A percentile compares a stretch with the other conserved stretches of the same genome.
These are phyloP conservation scores for Raffaelea ambrosiae DNA, from an alignment of 2,329 filamentous ascomycete genomes.

Conservation along the genomic window DNA sequence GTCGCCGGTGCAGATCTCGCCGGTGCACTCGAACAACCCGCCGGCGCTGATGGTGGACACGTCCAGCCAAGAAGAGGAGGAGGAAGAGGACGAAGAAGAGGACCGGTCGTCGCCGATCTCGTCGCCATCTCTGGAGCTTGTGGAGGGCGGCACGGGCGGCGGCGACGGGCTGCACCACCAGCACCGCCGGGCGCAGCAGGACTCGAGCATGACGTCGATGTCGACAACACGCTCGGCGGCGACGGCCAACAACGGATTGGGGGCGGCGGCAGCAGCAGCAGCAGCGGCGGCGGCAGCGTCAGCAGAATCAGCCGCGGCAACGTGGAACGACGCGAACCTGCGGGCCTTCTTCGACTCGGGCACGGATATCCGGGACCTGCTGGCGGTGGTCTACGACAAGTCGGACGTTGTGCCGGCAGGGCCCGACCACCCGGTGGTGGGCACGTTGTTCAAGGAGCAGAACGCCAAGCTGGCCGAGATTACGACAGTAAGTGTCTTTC, in stretches of 20 bases:
- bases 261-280: too few species aligned
- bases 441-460: conserved; percentile 75
- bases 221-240: conserved; percentile 39
- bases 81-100: conserved; percentile 32
- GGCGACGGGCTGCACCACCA: not conserved
- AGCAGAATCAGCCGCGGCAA: conserved; percentile 47
- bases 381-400: conserved; percentile 89
- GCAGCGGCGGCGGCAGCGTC: conserved; percentile 48
- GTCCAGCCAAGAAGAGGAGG: conserved; percentile 60
- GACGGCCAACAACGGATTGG: conserved; percentile 10
- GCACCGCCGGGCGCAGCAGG: conserved; percentile 28
- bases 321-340: conserved; percentile 82
- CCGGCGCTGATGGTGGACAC: conserved; percentile 63
- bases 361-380: conserved; percentile 78
- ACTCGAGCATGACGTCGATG: conserved; percentile 44
- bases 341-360: conserved; percentile 87
- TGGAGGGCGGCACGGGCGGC: conserved; percentile 35
- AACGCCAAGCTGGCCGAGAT: conserved; percentile 81
- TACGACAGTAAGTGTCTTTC: conserved; percentile 63
- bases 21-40: conserved; percentile 42
- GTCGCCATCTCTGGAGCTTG: conserved; percentile 55
- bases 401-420: conserved; percentile 70
- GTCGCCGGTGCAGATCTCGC: conserved; percentile 59
- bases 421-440: conserved; percentile 77
- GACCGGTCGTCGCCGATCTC: conserved; percentile 53